phyloP scores from a whole-genome alignment of 2,329 filamentous ascomycete genomes.

The Fonsecaea multimorphosa region DNA sequence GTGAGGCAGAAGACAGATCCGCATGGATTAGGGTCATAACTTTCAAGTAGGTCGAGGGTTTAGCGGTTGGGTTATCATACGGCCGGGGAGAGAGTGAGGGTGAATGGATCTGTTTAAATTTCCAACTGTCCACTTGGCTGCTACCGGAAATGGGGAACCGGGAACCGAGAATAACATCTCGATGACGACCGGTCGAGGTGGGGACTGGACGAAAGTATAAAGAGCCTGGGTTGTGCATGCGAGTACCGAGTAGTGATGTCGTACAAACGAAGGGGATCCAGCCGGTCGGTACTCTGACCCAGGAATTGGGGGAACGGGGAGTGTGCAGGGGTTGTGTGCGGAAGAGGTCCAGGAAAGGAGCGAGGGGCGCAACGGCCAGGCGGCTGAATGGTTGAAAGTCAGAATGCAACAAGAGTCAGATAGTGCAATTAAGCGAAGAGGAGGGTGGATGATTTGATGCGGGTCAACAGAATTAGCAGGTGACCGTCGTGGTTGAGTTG shows the following conservation, averaged over 20 bases:
- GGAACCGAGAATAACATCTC: constrained; percentile 1
- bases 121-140: constrained; percentile 16
- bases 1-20: constrained; percentile 7
- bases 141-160: constrained; percentile 4
- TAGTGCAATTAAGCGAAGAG: neutral
- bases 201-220: neutral
- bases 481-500: neutral
- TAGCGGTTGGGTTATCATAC: constrained; percentile 18
- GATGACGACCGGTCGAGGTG: neutral
- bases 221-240: neutral
- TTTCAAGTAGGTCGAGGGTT: constrained; percentile 3
- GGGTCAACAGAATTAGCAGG: neutral
- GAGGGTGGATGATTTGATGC: neutral
- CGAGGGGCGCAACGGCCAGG: neutral
- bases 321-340: neutral
- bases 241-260: neutral
- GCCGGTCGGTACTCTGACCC: neutral
- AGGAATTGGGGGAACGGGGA: neutral
- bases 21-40: constrained; percentile 13
- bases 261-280: neutral
- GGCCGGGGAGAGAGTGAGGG: neutral
- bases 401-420: neutral
- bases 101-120: constrained; percentile 17
- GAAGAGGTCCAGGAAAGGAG: neutral
- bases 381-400: neutral